These are phyloP conservation scores for Ceratocystis variospora DNA, from an alignment of 2,329 filamentous ascomycete species.

Conservation along the genomic window DNA sequence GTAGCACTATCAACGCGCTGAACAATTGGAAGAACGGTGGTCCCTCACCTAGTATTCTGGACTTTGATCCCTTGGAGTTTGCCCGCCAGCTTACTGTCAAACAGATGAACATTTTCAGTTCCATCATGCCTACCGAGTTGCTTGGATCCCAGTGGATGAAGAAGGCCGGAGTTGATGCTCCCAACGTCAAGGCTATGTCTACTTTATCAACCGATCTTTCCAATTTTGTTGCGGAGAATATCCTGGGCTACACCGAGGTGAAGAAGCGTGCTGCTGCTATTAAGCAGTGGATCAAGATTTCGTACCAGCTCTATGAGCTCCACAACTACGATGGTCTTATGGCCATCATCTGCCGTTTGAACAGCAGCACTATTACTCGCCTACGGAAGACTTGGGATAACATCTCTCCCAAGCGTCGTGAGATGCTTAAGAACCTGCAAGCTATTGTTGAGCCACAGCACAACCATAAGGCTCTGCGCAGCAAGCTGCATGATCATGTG, in stretches of 20 bases:
- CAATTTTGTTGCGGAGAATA: slow-evolving; percentile 84
- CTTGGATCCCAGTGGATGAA: slow-evolving; percentile 91
- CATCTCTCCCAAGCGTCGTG: slow-evolving; percentile 70
- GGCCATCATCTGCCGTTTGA: slow-evolving; percentile 90
- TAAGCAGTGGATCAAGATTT: slow-evolving; percentile 98
- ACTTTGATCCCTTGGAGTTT: slow-evolving; percentile 83
- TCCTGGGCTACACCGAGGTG: slow-evolving; percentile 72
- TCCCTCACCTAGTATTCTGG: slow-evolving; percentile 59
- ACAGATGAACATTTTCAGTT: slow-evolving; percentile 81
- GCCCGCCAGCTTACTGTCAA: slow-evolving; percentile 87
- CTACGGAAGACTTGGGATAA: slow-evolving; percentile 85
- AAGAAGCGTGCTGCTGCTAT: slow-evolving; percentile 85
- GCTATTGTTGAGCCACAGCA: slow-evolving; percentile 77
- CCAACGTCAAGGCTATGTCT: slow-evolving; percentile 90
- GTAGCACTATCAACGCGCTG: slow-evolving; percentile 60
- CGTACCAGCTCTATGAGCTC: slow-evolving; percentile 69
- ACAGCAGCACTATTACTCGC: slow-evolving; percentile 79
- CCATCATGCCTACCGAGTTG: slow-evolving; percentile 83
- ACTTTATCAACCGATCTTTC: slow-evolving; percentile 82
- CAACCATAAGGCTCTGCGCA: slow-evolving; percentile 79
- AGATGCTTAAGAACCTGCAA: slow-evolving; percentile 63
- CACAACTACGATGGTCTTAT: slow-evolving; percentile 95
- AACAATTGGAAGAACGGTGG: slow-evolving; percentile 61
- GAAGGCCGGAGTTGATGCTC: slow-evolving; percentile 61
- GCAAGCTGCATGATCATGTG: slow-evolving; percentile 69